These are phyloP conservation scores for Fusarium graminum DNA, from an alignment of 2,329 filamentous ascomycete genomes.

Conservation along the genomic window DNA sequence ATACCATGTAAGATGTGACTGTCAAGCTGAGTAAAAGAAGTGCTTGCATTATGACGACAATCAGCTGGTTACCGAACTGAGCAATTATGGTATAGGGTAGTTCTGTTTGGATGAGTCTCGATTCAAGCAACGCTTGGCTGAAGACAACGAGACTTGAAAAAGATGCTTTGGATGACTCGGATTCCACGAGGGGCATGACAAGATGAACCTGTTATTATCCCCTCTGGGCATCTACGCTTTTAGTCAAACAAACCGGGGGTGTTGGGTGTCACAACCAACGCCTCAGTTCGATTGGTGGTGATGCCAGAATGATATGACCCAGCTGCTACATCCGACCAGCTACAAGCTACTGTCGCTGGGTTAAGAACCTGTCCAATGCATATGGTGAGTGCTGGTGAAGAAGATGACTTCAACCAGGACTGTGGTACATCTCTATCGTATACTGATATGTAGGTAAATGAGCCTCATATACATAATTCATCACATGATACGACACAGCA, in stretches of 20 bases:
- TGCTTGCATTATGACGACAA: constrained; percentile 51
- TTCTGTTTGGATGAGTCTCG: not conserved
- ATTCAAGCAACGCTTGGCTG: too few relatives aligned
- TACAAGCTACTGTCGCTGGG: not conserved
- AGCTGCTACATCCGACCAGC: not conserved
- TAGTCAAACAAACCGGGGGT: constrained; percentile 5
- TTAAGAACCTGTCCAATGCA: not conserved
- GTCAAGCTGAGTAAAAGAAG: constrained; percentile 52
- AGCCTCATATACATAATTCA: too few relatives aligned
- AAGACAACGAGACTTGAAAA: not conserved
- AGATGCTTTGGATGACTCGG: not conserved
- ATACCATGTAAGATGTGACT: constrained; percentile 53
- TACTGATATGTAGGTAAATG: too few relatives aligned
- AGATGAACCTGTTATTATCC: not conserved
- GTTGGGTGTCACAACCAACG: not conserved
- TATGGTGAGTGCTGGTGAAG: too few relatives aligned
- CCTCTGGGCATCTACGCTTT: not conserved
- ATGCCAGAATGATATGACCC: not conserved
- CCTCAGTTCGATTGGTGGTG: not conserved
- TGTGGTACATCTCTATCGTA: too few relatives aligned
- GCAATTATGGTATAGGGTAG: constrained; percentile 15
- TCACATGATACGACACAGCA: too few relatives aligned
- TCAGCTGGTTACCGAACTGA: not conserved
- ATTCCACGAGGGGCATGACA: not conserved
- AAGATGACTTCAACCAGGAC: too few relatives aligned